phyloP scores from a whole-genome alignment of 2,329 filamentous ascomycete genomes.

The Aspergillus clavatus region DNA sequence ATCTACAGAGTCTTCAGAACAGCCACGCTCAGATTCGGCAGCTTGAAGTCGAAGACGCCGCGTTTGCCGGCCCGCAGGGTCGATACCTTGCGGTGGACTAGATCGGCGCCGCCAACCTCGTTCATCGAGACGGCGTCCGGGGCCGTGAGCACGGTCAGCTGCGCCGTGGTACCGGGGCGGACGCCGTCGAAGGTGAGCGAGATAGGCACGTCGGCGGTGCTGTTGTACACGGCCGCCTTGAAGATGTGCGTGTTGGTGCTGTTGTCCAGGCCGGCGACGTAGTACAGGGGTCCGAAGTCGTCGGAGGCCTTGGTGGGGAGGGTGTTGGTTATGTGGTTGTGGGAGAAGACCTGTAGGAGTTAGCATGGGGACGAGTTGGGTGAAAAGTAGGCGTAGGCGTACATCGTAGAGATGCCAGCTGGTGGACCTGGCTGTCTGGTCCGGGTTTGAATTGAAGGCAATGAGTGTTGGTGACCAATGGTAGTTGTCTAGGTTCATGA shows the following conservation, averaged over 20 bases:
- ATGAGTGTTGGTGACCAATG: conserved; percentile 30
- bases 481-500: conserved; percentile 26
- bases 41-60: conserved; percentile 23
- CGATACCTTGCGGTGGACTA: conserved; percentile 17
- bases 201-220: conserved; percentile 35
- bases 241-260: conserved; percentile 36
- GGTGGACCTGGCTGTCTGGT: conserved; percentile 26
- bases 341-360: conserved; percentile 35
- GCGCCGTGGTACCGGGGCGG: conserved; percentile 25
- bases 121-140: conserved; percentile 29
- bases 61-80: conserved; percentile 21
- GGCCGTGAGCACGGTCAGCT: conserved; percentile 42
- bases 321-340: conserved; percentile 43
- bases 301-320: conserved; percentile 39
- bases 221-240: conserved; percentile 49
- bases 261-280: conserved; percentile 40
- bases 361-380: conserved; percentile 21
- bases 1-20: conserved; percentile 18
- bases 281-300: conserved; percentile 43
- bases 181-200: conserved; percentile 36
- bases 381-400: conserved; percentile 17
- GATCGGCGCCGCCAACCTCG: conserved; percentile 22
- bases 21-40: conserved; percentile 26
- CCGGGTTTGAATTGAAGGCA: conserved; percentile 26
- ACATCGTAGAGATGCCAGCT: conserved; percentile 28